Evolutionary conservation across 2,329 filamentous ascomycete genomes (phyloP).

Genomic region (Calonectria hawksworthii): DNA sequence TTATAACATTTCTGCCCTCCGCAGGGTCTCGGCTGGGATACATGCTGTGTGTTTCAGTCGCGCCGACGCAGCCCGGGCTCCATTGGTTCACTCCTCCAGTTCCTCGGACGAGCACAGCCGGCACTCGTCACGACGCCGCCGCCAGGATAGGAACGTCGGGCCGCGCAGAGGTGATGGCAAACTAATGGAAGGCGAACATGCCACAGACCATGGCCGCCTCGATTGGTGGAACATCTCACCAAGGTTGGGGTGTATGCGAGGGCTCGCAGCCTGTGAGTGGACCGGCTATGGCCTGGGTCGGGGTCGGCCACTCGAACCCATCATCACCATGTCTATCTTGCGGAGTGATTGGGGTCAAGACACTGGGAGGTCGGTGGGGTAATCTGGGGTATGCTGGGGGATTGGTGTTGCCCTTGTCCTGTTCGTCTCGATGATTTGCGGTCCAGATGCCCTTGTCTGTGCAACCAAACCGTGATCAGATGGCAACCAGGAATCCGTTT

Average conservation of each 20-base stretch:
- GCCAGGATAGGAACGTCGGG: conserved; percentile 43
- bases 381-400: conserved; percentile 43
- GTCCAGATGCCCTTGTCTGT: conserved; percentile 21
- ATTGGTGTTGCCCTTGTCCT: conserved; percentile 17
- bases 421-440: background rate
- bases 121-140: conserved; percentile 15
- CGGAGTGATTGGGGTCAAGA: conserved; percentile 25
- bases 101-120: conserved; percentile 6
- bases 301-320: conserved; percentile 33
- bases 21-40: background rate
- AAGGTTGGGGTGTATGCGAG: conserved; percentile 16
- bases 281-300: conserved; percentile 36
- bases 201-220: background rate
- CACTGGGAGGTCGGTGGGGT: conserved; percentile 27
- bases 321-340: conserved; percentile 25
- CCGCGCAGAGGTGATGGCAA: conserved; percentile 28
- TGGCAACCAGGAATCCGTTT: background rate
- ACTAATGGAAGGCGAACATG: conserved; percentile 11
- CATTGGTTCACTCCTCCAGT: conserved; percentile 2
- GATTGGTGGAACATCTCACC: conserved; percentile 46
- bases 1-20: conserved; percentile 18
- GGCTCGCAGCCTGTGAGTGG: conserved; percentile 35
- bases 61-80: background rate
- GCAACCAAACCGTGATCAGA: background rate
- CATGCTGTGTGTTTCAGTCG: conserved; percentile 1